Conservation (phyloP, 83 land plant genomes). For the Isoetes engelmannii region DNA sequence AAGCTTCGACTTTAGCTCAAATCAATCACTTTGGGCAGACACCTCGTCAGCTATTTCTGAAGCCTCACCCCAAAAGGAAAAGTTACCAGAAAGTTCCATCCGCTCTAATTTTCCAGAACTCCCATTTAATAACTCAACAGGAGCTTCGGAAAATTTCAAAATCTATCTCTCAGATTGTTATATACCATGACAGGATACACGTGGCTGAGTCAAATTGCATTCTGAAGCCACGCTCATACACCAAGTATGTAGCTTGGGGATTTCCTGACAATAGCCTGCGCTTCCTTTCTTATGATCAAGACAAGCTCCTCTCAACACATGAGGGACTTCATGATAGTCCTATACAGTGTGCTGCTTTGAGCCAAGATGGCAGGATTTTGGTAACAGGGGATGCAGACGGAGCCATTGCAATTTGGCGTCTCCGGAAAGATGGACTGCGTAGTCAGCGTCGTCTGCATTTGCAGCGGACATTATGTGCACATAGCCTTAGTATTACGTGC, state of each 20-base stretch:
- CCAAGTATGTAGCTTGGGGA: constrained; percentile 87
- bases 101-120: constrained; percentile 50
- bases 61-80: constrained; percentile 81
- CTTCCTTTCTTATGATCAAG: constrained; percentile 84
- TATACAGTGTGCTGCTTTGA: constrained; percentile 74
- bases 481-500: constrained; percentile 73
- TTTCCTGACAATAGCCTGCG: constrained; percentile 90
- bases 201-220: constrained; percentile 62
- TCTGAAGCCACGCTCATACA: constrained; percentile 70
- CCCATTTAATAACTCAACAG: constrained; percentile 45
- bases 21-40: constrained; percentile 99
- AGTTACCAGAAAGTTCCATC: constrained; percentile 50
- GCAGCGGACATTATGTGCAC: constrained; percentile 78
- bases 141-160: constrained; percentile 59
- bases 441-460: constrained; percentile 41
- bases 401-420: constrained; percentile 78
- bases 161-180: constrained; percentile 70
- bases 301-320: constrained; percentile 89
- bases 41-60: constrained; percentile 88
- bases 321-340: constrained; percentile 93
- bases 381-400: constrained; percentile 96
- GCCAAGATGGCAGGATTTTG: constrained; percentile 76
- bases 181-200: constrained; percentile 60
- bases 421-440: constrained; percentile 52
- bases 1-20: constrained; percentile 93